Evolutionary conservation across 768 basidiomycete genomes (phyloP).

Genomic region (Tricholoma sp.): DNA sequence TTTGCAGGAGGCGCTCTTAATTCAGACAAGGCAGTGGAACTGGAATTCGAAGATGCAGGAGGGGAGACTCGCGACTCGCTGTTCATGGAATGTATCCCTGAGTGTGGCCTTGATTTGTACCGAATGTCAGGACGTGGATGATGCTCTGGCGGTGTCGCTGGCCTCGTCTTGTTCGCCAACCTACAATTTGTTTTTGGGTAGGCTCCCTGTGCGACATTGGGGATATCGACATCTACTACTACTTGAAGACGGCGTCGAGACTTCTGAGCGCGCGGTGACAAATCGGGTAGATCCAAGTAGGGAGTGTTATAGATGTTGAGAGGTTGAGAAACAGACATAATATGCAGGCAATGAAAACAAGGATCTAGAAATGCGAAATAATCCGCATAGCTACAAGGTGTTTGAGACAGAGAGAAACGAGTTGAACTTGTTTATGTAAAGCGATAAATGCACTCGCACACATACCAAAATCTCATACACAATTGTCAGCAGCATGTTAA

Average conservation of each 20-base stretch:
- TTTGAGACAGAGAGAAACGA: background rate
- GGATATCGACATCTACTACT: background rate
- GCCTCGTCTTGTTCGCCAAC: background rate
- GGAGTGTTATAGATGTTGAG: conserved; percentile 9
- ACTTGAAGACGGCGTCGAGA: conserved; percentile 1
- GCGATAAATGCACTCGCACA: too few relatives aligned
- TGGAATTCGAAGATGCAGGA: background rate
- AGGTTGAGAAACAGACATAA: background rate
- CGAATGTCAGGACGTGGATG: background rate
- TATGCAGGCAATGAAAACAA: too few relatives aligned
- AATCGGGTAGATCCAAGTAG: conserved; percentile 10
- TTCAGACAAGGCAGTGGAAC: background rate
- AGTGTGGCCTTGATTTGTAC: background rate
- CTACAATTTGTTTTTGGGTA: background rate
- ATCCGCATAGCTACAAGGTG: too few relatives aligned
- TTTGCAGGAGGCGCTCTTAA: conserved; percentile 19
- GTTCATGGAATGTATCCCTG: background rate
- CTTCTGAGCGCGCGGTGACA: background rate
- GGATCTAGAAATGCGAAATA: too few relatives aligned
- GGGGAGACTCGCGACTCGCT: background rate
- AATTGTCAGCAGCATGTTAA: background rate
- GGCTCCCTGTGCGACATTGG: background rate
- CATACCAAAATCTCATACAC: too few relatives aligned
- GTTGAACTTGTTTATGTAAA: too few relatives aligned
- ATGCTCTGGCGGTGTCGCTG: background rate